Percentiles rank a stretch among this genome's conserved stretches.
These are phyloP conservation scores for Irpex sp. DNA, from an alignment of 1,284 basidiomycete species.

Conservation along the genomic window DNA sequence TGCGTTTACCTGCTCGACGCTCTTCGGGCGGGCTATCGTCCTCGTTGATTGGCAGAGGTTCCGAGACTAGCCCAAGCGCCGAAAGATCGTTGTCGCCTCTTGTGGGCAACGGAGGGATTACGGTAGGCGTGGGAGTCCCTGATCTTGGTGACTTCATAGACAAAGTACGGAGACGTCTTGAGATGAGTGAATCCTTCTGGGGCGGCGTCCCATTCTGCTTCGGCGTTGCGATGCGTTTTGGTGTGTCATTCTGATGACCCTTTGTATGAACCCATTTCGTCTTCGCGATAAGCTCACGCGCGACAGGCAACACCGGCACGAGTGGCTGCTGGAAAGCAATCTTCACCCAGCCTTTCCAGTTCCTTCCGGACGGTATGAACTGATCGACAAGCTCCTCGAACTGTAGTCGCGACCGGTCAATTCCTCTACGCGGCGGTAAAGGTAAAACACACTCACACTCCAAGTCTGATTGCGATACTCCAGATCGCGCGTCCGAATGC, in stretches of 20 bases:
- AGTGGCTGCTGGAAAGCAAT: conserved; percentile 76
- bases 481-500: conserved; percentile 68
- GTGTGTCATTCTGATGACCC: conserved; percentile 22
- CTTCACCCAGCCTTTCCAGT: conserved; percentile 79
- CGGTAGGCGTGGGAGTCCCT: neutral
- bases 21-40: neutral
- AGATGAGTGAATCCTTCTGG: conserved; percentile 3
- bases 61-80: conserved; percentile 6
- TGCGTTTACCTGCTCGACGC: neutral
- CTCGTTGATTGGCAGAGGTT: conserved; percentile 5
- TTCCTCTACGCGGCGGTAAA: conserved; percentile 5
- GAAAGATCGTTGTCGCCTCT: conserved; percentile 1
- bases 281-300: conserved; percentile 70
- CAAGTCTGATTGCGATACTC: conserved; percentile 87
- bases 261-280: conserved; percentile 63
- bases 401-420: conserved; percentile 29
- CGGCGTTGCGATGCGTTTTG: neutral
- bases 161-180: conserved; percentile 7
- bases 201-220: conserved; percentile 1
- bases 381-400: conserved; percentile 83
- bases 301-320: conserved; percentile 70
- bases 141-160: neutral
- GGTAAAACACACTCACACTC: conserved; percentile 53
- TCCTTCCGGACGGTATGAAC: conserved; percentile 72
- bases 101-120: neutral